Base-by-base conservation (phyloP, 805 yeast genomes). In the Schizosaccharomyces cryophilus region DNA sequence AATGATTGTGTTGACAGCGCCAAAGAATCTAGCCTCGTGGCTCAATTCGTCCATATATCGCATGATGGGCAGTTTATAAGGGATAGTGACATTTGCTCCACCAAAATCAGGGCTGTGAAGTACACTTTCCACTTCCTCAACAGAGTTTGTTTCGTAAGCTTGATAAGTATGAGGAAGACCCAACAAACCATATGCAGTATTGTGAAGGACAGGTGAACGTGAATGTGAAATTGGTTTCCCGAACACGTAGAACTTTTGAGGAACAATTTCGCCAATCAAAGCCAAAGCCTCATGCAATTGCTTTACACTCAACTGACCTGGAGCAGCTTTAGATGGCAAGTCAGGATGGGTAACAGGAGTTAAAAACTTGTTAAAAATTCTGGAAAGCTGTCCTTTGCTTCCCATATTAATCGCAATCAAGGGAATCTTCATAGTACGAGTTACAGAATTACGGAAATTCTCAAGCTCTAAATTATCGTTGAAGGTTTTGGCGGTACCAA, bases 1-100 rank as follows among this genome's bases (percentile, higher is more conserved):
- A 47, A 77, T 76, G 60, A 93, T 78, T 0, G 99, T 93, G 73
- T 93, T 93, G 61, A 93, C 88, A 24, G 98, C 97, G 54, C 97
- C 97, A 66, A 93, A 87, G n/a, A 71, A 66, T 64, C 76, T 70
- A 17, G 95, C 97, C 19, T 94, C 80, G n/a, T 79, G 83, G 6
- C 87, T 78, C 54, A 90, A 73, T 63, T 79, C 82, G 63, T 76
- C 75, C 64, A 84, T 77, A 65, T 79, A 78, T 65, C 81, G 75
- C 73, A 85, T 81, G 64, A 90, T 82, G 62, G 84, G 94, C 61
- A 87, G 68, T 70, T 93, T 93, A 69, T 90, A 75, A 3, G 99
- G 99, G 69, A 90, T 90, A 1, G 98, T 93, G 6, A 93, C 87
- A 4, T 95, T 89, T 64, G 85, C 81, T n/a, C 98, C 99, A 58